Evolutionary conservation across 768 basidiomycete species (phyloP).

Genomic region (Hysterangium stoloniferum): DNA sequence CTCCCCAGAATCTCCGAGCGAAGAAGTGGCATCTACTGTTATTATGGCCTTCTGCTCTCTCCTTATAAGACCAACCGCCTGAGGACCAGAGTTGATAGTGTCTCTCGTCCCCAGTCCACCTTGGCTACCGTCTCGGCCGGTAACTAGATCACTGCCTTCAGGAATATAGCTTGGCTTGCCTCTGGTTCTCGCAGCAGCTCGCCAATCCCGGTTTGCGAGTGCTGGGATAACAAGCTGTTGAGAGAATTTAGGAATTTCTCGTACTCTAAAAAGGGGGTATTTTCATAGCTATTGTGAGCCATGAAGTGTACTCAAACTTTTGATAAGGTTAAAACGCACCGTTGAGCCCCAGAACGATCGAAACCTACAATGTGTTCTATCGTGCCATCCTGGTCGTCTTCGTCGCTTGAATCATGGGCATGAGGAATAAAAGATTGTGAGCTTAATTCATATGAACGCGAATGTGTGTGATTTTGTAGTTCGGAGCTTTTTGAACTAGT

Average conservation of each 20-base stretch:
- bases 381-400: slow-evolving; percentile 43
- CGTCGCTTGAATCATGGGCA: slow-evolving; percentile 52
- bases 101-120: slow-evolving; percentile 72
- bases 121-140: slow-evolving; percentile 64
- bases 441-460: slow-evolving; percentile 45
- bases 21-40: slow-evolving; percentile 26
- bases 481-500: slow-evolving; percentile 51
- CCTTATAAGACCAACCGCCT: slow-evolving; percentile 48
- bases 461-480: slow-evolving; percentile 53
- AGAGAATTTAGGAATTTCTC: slow-evolving; percentile 36
- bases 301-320: too few relatives aligned
- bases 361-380: slow-evolving; percentile 71
- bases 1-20: slow-evolving; percentile 21
- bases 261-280: slow-evolving; percentile 29
- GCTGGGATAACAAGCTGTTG: slow-evolving; percentile 81
- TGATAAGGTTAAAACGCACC: slow-evolving; percentile 52
- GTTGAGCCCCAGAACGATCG: slow-evolving; percentile 68
- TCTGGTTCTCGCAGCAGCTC: slow-evolving; percentile 65
- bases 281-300: slow-evolving; percentile 49
- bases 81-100: slow-evolving; percentile 69
- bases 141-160: slow-evolving; percentile 43
- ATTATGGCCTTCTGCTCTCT: slow-evolving; percentile 17
- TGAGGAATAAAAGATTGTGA: slow-evolving; percentile 50
- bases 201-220: slow-evolving; percentile 86
- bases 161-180: slow-evolving; percentile 56